Evolutionary conservation across 164 flowering plant genomes (phyloP), one percentile per base, ranked within the genome.

Genomic region (Euptelea pleiosperma): DNA sequence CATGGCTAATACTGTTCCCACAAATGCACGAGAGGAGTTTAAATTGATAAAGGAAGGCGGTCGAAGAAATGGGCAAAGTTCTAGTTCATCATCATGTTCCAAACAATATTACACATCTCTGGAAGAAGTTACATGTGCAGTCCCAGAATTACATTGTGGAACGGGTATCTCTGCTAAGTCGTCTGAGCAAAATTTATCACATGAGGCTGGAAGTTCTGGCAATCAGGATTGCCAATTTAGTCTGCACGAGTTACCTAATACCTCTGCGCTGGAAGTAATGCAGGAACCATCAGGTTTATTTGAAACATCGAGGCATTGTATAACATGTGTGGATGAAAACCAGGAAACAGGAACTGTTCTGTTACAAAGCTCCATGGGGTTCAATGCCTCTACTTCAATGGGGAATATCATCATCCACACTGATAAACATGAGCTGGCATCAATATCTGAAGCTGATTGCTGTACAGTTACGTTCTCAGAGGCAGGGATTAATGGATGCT

Each of bases 41-140:
- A 41, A 33, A 29, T 15, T 51, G n/a, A 40, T 60, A 33, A 79
- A 79, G 44, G 79, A 77, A 49, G 62, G 77, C 26, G 36, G 56
- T 70, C 66, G 58, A n/a, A 46, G 55, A 40, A 67, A 67, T 47
- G 70, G 70, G 33, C 79, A 67, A 65, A 66, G 41, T 45, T 70
- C 77, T 22, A 71, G 72, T 53, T 65, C 78, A 57, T 61, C 74
- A 54, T 59, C 84, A 47, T 72, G 68, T 67, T 66, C 84, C 10
- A 79, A 75, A 41, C 75, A 62, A 15, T 71, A 66, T 64, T 68
- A 74, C 29, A 28, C 67, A 9, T 58, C 81, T 42, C 19, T 72
- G 37, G 82, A 76, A 57, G 90, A 83, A 34, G 67, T 63, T 47
- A 43, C 66, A 11, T 65, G 59, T 63, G 48, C 73, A 11, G 72